Conservation (phyloP, 2,329 filamentous ascomycete species). For the Trichoderma oligosporum region DNA sequence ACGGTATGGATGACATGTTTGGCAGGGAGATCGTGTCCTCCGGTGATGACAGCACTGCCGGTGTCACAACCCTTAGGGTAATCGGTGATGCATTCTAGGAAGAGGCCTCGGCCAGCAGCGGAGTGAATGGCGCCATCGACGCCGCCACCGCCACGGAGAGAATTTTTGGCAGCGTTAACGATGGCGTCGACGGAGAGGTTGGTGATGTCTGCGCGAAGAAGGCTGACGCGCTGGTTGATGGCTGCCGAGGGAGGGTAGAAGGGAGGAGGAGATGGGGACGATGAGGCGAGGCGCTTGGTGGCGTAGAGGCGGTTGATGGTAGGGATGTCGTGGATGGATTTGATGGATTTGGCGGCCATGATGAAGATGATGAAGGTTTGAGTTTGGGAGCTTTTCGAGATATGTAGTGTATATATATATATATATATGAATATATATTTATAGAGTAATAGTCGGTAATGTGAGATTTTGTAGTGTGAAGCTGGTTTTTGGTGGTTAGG, state of each 20-base stretch:
- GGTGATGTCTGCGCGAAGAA: constrained; percentile 78
- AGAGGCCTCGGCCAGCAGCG: constrained; percentile 67
- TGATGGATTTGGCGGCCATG: not conserved
- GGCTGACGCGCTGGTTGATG: constrained; percentile 67
- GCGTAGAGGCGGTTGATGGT: constrained; percentile 63
- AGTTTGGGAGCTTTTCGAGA: not conserved
- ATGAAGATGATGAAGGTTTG: not conserved
- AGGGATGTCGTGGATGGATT: constrained; percentile 51
- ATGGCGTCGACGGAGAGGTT: constrained; percentile 73
- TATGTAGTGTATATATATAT: no score
- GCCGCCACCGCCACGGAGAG: constrained; percentile 80
- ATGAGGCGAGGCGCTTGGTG: constrained; percentile 32
- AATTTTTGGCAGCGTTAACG: constrained; percentile 85
- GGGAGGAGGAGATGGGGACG: constrained; percentile 10
- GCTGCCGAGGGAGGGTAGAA: constrained; percentile 40
- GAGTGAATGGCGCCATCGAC: constrained; percentile 85
- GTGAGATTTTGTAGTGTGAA: no score
- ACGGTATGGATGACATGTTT: constrained; percentile 85
- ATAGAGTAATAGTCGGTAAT: no score
- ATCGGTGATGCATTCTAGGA: constrained; percentile 65
- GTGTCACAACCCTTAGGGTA: constrained; percentile 69
- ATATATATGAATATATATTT: no score
- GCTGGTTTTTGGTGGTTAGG: no score
- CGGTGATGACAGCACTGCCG: constrained; percentile 78
- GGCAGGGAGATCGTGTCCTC: constrained; percentile 70